Evolutionary conservation across 2,329 filamentous ascomycete species (phyloP), one percentile per base, ranked within the genome.

Genomic region (Colletotrichum abscissum): DNA sequence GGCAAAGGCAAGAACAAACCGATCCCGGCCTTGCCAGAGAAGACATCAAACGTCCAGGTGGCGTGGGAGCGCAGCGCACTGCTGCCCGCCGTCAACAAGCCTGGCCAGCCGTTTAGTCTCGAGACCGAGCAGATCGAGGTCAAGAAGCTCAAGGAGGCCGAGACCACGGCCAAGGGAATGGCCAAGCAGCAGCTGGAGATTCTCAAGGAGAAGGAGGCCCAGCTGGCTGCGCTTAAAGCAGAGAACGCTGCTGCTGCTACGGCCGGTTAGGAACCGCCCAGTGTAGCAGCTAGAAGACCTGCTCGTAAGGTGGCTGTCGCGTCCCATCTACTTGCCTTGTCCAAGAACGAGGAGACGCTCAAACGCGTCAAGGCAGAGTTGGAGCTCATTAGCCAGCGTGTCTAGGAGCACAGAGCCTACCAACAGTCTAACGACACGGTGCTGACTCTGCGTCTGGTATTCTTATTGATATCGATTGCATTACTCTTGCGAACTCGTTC

Each of bases 81-180:
- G 85, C 91, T 97, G 75, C 94, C 94, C 5, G 86, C 91, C 69
- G 87, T 85, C 60, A 92, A 90, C 78, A 87, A 90, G 9, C 90
- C 91, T 2, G 92, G 88, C 42, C 92, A 92, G 79, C 92, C 91
- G n/a, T 95, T 94, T 80, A 94, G 92, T 81, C 87, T 88, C 72
- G 91, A 93, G 84, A 92, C 91, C 60, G 93, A 94, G 84, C 86
- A 88, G 76, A 82, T 89, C 7, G 91, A 92, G 82, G 82, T 92
- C 46, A 88, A 89, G 80, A 88, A 87, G 78, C 83, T 92, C 58
- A 86, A 86, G 75, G 92, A 92, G 73, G 93, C 93, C 69, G 85
- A 91, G 79, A 86, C 87, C 69, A 89, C 91, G 79, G 89, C 94
- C 55, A 86, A 89, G 69, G 87, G 89, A 69, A 90, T 93, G 80